phyloP scores from a whole-genome alignment of 2,329 filamentous ascomycete genomes.

The Pseudogymnoascus pannorum region DNA sequence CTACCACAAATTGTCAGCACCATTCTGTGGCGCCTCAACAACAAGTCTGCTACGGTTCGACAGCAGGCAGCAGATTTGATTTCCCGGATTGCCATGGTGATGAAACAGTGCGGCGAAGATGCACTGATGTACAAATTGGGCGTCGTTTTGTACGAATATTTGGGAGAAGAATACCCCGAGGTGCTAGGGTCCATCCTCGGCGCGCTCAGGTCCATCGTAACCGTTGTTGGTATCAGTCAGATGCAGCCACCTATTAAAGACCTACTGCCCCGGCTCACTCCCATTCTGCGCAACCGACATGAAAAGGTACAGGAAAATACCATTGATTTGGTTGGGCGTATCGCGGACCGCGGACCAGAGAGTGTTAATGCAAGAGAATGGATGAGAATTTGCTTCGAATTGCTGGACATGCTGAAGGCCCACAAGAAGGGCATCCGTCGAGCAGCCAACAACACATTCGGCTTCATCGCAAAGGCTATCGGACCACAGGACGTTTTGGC shows the following conservation, averaged over 20 bases:
- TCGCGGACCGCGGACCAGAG: slow-evolving; percentile 92
- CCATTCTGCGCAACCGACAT: slow-evolving; percentile 96
- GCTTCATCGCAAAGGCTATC: slow-evolving; percentile 98
- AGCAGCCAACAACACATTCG: slow-evolving; percentile 98
- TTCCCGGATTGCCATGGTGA: slow-evolving; percentile 94
- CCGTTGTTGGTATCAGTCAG: slow-evolving; percentile 92
- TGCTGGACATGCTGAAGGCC: slow-evolving; percentile 98
- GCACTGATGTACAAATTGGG: slow-evolving; percentile 92
- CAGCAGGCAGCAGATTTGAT: slow-evolving; percentile 96
- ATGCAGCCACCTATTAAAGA: slow-evolving; percentile 99
- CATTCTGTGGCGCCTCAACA: slow-evolving; percentile 93
- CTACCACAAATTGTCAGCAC: slow-evolving; percentile 95
- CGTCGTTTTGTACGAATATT: slow-evolving; percentile 91
- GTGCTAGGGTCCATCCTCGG: slow-evolving; percentile 94
- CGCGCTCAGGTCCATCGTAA: slow-evolving; percentile 90
- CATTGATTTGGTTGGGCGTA: slow-evolving; percentile 94
- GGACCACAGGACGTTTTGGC: slow-evolving; percentile 95
- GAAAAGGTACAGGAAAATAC: slow-evolving; percentile 99
- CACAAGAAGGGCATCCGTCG: slow-evolving; percentile 99
- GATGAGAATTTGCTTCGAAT: slow-evolving; percentile 99
- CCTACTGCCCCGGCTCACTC: slow-evolving; percentile 85
- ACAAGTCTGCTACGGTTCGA: slow-evolving; percentile 92
- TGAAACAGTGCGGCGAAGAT: slow-evolving; percentile 98
- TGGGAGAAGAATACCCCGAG: slow-evolving; percentile 97
- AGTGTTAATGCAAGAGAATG: slow-evolving; percentile 95